Evolutionary conservation across 2,329 filamentous ascomycete species (phyloP).

Genomic region (Cladosporium sp.): DNA sequence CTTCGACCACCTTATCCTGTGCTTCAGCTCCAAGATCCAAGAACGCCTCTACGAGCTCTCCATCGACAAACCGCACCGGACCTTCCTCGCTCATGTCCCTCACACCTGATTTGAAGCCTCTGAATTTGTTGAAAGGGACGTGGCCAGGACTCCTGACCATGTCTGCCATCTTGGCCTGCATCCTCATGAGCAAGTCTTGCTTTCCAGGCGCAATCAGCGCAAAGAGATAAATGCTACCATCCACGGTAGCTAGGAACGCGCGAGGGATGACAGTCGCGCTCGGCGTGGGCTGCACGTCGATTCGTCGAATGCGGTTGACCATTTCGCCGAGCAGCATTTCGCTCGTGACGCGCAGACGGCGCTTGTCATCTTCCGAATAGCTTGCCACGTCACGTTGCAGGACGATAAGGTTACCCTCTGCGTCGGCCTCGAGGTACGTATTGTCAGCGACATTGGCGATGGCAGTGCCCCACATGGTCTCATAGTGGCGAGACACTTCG

Average conservation of each 20-base stretch:
- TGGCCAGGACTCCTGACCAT: slow-evolving; percentile 66
- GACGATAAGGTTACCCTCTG: slow-evolving; percentile 81
- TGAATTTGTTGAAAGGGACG: slow-evolving; percentile 72
- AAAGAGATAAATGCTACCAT: slow-evolving; percentile 88
- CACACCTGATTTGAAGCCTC: slow-evolving; percentile 74
- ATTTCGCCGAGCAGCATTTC: slow-evolving; percentile 88
- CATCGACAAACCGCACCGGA: slow-evolving; percentile 85
- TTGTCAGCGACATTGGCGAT: slow-evolving; percentile 68
- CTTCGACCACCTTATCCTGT: slow-evolving; percentile 51
- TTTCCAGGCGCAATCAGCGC: slow-evolving; percentile 68
- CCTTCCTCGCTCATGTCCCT: slow-evolving; percentile 59
- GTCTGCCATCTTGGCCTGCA: slow-evolving; percentile 69
- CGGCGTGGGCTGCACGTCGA: slow-evolving; percentile 62
- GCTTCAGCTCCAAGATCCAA: slow-evolving; percentile 62
- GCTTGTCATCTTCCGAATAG: slow-evolving; percentile 69
- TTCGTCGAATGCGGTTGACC: slow-evolving; percentile 79
- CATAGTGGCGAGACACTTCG: slow-evolving; percentile 75
- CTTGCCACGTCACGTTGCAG: slow-evolving; percentile 69
- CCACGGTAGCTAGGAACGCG: slow-evolving; percentile 86
- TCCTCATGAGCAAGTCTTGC: slow-evolving; percentile 74
- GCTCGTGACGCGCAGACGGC: slow-evolving; percentile 66
- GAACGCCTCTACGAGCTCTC: slow-evolving; percentile 83
- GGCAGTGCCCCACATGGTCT: slow-evolving; percentile 77
- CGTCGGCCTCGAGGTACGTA: slow-evolving; percentile 77
- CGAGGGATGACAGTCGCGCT: slow-evolving; percentile 69